phyloP scores from a whole-genome alignment of 2,329 filamentous ascomycete species.

The Diplocarpon rosae region DNA sequence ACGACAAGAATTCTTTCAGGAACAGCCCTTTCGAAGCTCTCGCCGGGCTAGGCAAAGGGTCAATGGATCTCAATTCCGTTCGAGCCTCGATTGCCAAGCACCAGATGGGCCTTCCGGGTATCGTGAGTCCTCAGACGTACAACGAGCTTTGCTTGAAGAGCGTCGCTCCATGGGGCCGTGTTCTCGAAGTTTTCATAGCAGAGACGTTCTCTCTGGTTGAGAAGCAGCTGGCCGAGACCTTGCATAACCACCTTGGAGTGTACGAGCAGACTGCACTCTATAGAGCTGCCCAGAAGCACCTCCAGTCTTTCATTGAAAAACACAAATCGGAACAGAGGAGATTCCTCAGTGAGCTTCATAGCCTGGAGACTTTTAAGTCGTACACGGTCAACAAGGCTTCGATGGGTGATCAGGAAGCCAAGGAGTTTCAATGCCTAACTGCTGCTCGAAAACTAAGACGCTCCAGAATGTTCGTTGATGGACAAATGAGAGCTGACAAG shows the following conservation, averaged over 20 bases:
- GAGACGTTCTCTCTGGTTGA: constrained; percentile 1
- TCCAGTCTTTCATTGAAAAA: constrained; percentile 3
- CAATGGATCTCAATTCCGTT: constrained; percentile 1
- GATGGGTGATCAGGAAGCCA: neutral
- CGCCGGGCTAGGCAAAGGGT: neutral
- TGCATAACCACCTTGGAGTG: constrained; percentile 1
- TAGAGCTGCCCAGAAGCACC: neutral
- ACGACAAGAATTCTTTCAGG: neutral
- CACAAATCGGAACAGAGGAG: neutral
- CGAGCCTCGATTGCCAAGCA: neutral
- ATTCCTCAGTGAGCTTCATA: constrained; percentile 2
- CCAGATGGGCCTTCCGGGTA: constrained; percentile 1
- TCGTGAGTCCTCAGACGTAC: constrained; percentile 1
- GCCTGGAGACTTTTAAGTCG: constrained; percentile 1
- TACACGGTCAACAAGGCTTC: constrained; percentile 6
- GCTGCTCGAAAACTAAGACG: constrained; percentile 3
- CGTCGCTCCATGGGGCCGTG: constrained; percentile 5
- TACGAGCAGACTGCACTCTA: constrained; percentile 10
- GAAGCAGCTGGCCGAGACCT: neutral
- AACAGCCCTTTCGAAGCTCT: constrained; percentile 1
- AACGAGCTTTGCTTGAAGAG: neutral
- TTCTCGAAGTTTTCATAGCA: constrained; percentile 8
- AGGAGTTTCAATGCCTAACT: constrained; percentile 29
- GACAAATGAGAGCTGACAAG: neutral
- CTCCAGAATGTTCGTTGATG: neutral